Percentiles rank a stretch among this genome's conserved stretches.
Evolutionary conservation across 2,329 filamentous ascomycete species (phyloP).

Genomic region (Claviceps sp.): DNA sequence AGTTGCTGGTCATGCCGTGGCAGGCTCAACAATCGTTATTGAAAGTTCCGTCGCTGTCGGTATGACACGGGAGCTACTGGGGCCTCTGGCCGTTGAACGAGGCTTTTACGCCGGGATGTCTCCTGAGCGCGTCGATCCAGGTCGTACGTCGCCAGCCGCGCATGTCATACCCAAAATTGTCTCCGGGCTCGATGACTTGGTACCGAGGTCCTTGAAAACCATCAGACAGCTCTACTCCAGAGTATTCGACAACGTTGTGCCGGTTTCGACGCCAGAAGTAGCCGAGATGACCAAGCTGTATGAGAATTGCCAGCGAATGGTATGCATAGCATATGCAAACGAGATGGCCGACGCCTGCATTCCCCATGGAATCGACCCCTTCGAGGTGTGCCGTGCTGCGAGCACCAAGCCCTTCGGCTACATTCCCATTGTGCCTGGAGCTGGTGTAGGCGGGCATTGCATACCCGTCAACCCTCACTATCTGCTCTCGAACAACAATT

Average conservation of each 20-base stretch:
- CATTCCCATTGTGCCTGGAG: conserved; percentile 30
- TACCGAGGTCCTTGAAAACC: conserved; percentile 28
- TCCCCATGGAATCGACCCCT: conserved; percentile 31
- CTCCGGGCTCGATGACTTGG: conserved; percentile 34
- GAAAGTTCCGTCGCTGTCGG: conserved; percentile 42
- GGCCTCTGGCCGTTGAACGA: conserved; percentile 26
- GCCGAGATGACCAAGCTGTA: conserved; percentile 47
- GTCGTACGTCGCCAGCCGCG: conserved; percentile 26
- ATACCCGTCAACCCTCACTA: conserved; percentile 44
- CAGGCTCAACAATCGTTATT: conserved; percentile 34
- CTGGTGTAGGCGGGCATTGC: conserved; percentile 42
- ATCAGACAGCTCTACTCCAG: conserved; percentile 31
- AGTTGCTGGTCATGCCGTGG: conserved; percentile 26
- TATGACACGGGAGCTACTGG: conserved; percentile 37
- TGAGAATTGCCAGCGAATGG: conserved; percentile 44
- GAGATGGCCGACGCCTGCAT: conserved; percentile 42
- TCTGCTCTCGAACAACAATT: conserved; percentile 31
- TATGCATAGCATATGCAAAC: conserved; percentile 40
- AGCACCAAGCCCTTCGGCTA: conserved; percentile 40
- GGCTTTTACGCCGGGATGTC: conserved; percentile 36
- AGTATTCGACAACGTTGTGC: conserved; percentile 34
- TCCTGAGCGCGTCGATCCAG: conserved; percentile 39
- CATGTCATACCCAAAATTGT: conserved; percentile 38
- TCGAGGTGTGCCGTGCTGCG: conserved; percentile 35
- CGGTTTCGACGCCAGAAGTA: conserved; percentile 37